phyloP scores from a whole-genome alignment of 257 asterid genomes.

The Scutellaria baicalensis region DNA sequence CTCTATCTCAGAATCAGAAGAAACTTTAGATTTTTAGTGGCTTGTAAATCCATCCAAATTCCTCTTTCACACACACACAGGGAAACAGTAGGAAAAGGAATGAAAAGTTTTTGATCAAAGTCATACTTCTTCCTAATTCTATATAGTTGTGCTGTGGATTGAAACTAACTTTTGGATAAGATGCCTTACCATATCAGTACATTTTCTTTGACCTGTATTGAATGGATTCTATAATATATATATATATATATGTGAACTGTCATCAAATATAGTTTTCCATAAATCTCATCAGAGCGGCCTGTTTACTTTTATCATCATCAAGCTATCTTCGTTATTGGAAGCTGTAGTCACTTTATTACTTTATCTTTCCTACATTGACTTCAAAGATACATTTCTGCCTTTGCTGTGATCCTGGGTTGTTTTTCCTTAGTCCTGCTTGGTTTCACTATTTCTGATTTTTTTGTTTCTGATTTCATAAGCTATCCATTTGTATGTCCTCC shows the following conservation, averaged over 20 bases:
- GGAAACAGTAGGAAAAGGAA: background rate
- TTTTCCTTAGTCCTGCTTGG: background rate
- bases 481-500: background rate
- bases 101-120: background rate
- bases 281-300: background rate
- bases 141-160: background rate
- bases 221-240: background rate
- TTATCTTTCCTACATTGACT: background rate
- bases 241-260: background rate
- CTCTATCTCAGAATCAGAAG: background rate
- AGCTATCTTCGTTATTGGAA: background rate
- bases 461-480: background rate
- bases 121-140: background rate
- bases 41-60: background rate
- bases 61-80: too few species aligned
- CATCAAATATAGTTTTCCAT: background rate
- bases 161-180: background rate
- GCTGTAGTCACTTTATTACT: background rate
- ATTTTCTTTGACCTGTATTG: background rate
- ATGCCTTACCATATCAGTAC: background rate
- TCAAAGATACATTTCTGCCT: background rate
- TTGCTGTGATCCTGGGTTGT: background rate
- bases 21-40: background rate
- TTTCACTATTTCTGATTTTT: background rate
- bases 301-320: background rate